These are phyloP conservation scores for Cercospora sesami DNA, from an alignment of 2,329 filamentous ascomycete species.

Conservation along the genomic window DNA sequence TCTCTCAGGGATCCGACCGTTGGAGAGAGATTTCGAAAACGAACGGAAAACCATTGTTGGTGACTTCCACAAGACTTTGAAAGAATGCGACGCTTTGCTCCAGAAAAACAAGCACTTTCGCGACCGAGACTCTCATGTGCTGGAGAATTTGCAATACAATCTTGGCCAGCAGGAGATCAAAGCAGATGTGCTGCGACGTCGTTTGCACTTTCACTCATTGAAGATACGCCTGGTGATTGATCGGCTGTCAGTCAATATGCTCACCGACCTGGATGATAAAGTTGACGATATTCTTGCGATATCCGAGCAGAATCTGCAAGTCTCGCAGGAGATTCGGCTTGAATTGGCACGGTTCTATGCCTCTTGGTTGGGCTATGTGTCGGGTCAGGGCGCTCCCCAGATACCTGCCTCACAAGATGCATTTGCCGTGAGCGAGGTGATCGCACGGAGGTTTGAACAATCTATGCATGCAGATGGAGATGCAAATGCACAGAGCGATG, in stretches of 20 bases:
- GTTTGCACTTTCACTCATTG: slow-evolving; percentile 28
- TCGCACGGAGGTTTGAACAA: slow-evolving; percentile 19
- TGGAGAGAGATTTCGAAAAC: slow-evolving; percentile 24
- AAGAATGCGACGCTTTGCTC: slow-evolving; percentile 28
- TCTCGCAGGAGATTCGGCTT: slow-evolving; percentile 18
- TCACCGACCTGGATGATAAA: slow-evolving; percentile 25
- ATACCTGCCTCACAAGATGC: slow-evolving; percentile 1
- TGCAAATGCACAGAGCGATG: slow-evolving; percentile 1
- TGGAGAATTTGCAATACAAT: slow-evolving; percentile 26
- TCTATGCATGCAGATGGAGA: slow-evolving; percentile 14
- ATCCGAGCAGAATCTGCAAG: slow-evolving; percentile 19
- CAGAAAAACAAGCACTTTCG: slow-evolving; percentile 25
- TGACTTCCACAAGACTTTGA: slow-evolving; percentile 26
- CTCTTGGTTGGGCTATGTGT: slow-evolving; percentile 19
- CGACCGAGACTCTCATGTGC: slow-evolving; percentile 19
- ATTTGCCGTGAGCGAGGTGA: slow-evolving; percentile 17
- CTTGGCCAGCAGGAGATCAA: slow-evolving; percentile 22
- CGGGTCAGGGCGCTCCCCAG: slow-evolving; percentile 11
- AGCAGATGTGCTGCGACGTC: slow-evolving; percentile 25
- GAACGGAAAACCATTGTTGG: slow-evolving; percentile 27
- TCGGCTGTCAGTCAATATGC: slow-evolving; percentile 21
- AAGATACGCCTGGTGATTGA: slow-evolving; percentile 30
- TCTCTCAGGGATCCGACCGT: slow-evolving; percentile 14
- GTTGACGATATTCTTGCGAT: slow-evolving; percentile 26
- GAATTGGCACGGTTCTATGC: slow-evolving; percentile 18